phyloP scores from a whole-genome alignment of 176 grass and related monocot genomes.

The Musa schizocarpa region DNA sequence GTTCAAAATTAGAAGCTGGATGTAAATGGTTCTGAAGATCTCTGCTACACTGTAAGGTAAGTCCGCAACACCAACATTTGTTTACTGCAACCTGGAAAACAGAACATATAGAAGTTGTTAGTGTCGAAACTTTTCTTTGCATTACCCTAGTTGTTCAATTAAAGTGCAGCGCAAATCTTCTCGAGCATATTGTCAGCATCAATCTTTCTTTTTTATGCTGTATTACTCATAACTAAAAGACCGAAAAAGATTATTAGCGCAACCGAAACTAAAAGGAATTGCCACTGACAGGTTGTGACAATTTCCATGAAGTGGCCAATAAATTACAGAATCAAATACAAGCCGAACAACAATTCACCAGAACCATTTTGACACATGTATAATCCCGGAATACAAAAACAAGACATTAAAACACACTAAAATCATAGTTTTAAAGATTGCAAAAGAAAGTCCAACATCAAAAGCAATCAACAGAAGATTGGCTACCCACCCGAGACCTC shows the following conservation, averaged over 20 bases:
- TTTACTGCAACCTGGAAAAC: constrained; percentile 64
- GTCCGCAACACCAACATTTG: constrained; percentile 54
- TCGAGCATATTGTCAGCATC: background rate
- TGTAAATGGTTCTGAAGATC: constrained; percentile 40
- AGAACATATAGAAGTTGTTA: background rate
- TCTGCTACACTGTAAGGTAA: constrained; percentile 28
- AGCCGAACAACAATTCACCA: no score
- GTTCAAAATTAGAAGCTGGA: constrained; percentile 17
- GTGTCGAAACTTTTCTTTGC: background rate
- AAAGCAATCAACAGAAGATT: background rate
- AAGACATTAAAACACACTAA: background rate
- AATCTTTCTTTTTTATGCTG: background rate
- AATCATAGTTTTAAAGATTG: background rate
- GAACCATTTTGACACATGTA: background rate
- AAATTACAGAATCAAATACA: no score
- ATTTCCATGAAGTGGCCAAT: no score
- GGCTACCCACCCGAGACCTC: constrained; percentile 45
- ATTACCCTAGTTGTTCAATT: constrained; percentile 4
- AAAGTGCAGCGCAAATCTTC: constrained; percentile 11
- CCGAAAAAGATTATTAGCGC: no score
- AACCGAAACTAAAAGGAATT: no score
- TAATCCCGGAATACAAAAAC: background rate
- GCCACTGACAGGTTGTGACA: no score
- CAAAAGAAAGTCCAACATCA: background rate
- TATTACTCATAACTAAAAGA: no score